Percentiles rank a stretch among this genome's conserved stretches.
Evolutionary conservation across 352 stramenopile species (phyloP).

Genomic region (Phytophthora nicotianae): DNA sequence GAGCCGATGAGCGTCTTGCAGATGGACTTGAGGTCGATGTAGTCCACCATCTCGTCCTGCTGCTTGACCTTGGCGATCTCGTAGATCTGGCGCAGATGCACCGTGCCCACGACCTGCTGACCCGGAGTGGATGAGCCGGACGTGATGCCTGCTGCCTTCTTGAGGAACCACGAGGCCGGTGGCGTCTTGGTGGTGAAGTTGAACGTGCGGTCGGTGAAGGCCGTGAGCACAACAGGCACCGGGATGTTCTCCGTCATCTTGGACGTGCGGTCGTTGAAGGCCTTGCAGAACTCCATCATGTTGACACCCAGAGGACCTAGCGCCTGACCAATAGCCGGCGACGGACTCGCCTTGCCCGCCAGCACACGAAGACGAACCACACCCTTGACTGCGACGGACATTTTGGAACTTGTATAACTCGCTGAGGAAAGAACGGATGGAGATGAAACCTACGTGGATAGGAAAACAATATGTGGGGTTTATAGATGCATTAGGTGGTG

Average conservation of each 20-base stretch:
- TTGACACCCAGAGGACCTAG: slow-evolving; percentile 98
- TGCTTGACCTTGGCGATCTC: slow-evolving; percentile 99
- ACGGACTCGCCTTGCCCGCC: slow-evolving; percentile 86
- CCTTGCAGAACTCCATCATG: slow-evolving; percentile 99
- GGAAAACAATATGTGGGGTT: slow-evolving; percentile 15
- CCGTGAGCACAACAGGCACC: slow-evolving; percentile 93
- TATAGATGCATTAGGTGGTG: slow-evolving; percentile 4
- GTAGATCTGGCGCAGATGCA: slow-evolving; percentile 96
- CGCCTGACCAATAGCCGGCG: slow-evolving; percentile 88
- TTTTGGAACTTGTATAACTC: slow-evolving; percentile 24
- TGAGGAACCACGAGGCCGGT: slow-evolving; percentile 94
- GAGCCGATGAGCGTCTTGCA: slow-evolving; percentile 94
- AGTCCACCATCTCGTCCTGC: slow-evolving; percentile 92
- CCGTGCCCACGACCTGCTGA: slow-evolving; percentile 80
- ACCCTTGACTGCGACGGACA: slow-evolving; percentile 70
- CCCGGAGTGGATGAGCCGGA: slow-evolving; percentile 76
- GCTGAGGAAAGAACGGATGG: neutral
- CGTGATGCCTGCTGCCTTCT: slow-evolving; percentile 89
- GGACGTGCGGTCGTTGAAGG: slow-evolving; percentile 97
- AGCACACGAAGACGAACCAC: slow-evolving; percentile 86
- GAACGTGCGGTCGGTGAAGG: slow-evolving; percentile 95
- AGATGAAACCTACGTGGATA: slow-evolving; percentile 13
- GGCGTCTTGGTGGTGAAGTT: slow-evolving; percentile 96
- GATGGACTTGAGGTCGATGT: slow-evolving; percentile 92
- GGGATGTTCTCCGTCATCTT: slow-evolving; percentile 93